phyloP scores from a whole-genome alignment of 1,139 yeast species.

The Geotrichum restrictum region DNA sequence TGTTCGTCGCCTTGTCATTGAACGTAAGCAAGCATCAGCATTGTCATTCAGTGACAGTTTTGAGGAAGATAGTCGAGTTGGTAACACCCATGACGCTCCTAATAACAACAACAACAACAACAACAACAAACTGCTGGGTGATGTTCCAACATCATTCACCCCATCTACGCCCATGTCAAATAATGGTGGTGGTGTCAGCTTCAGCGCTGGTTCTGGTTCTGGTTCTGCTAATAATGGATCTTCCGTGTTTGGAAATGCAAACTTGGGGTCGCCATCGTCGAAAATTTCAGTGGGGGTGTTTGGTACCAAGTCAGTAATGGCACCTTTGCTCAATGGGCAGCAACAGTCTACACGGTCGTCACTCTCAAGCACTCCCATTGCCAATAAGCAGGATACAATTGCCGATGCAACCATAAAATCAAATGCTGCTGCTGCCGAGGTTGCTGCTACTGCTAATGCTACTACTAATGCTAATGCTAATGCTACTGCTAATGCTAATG shows the following conservation, averaged over 20 bases:
- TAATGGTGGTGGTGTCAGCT: background rate
- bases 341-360: background rate
- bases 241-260: background rate
- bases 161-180: slow-evolving; percentile 7
- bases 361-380: slow-evolving; percentile 3
- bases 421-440: background rate
- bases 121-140: slow-evolving; percentile 1
- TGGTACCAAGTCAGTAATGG: too few species aligned
- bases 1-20: slow-evolving; percentile 56
- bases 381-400: background rate
- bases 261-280: slow-evolving; percentile 4
- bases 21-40: slow-evolving; percentile 39
- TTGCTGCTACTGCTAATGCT: too few species aligned
- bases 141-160: background rate
- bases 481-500: slow-evolving; percentile 5
- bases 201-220: too few species aligned
- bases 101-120: background rate
- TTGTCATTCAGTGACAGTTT: slow-evolving; percentile 24
- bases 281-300: too few species aligned
- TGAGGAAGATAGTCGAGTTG: slow-evolving; percentile 4
- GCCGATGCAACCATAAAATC: slow-evolving; percentile 1
- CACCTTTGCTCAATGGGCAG: background rate
- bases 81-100: background rate
- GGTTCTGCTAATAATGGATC: background rate
- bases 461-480: background rate